phyloP scores from a whole-genome alignment of 2,329 filamentous ascomycete species.

The Verticillium albo-atrum region DNA sequence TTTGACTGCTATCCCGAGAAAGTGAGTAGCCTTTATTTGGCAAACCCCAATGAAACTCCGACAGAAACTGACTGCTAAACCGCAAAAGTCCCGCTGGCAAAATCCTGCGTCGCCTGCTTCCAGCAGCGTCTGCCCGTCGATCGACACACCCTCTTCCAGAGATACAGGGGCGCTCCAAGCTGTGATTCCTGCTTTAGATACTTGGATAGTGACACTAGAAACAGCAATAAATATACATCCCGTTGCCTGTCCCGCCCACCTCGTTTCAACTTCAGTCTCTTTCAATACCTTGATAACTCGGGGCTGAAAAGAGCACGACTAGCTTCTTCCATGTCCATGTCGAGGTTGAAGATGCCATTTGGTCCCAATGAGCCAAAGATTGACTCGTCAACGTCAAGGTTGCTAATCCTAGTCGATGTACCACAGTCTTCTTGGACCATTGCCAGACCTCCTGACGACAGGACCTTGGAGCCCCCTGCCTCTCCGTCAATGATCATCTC shows the following conservation, averaged over 20 bases:
- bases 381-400: slow-evolving; percentile 1
- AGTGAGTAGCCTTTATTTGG: background rate
- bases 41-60: background rate
- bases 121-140: background rate
- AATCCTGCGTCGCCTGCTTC: slow-evolving; percentile 6
- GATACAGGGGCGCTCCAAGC: background rate
- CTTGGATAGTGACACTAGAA: no score
- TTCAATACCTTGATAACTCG: background rate
- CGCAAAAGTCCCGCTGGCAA: slow-evolving; percentile 7
- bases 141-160: background rate
- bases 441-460: background rate
- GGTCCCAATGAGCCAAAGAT: slow-evolving; percentile 2
- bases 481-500: slow-evolving; percentile 2
- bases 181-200: background rate
- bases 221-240: no score
- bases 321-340: slow-evolving; percentile 2
- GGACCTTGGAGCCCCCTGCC: background rate
- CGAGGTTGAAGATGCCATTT: slow-evolving; percentile 3
- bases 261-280: no score
- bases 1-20: slow-evolving; percentile 3
- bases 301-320: background rate
- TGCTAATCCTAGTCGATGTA: background rate
- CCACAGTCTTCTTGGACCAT: background rate
- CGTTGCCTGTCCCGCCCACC: no score
- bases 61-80: no score